Percentiles rank a stretch among this genome's conserved stretches.
Evolutionary conservation across 306 rosid genomes (phyloP).

Genomic region (Inga oerstediana): DNA sequence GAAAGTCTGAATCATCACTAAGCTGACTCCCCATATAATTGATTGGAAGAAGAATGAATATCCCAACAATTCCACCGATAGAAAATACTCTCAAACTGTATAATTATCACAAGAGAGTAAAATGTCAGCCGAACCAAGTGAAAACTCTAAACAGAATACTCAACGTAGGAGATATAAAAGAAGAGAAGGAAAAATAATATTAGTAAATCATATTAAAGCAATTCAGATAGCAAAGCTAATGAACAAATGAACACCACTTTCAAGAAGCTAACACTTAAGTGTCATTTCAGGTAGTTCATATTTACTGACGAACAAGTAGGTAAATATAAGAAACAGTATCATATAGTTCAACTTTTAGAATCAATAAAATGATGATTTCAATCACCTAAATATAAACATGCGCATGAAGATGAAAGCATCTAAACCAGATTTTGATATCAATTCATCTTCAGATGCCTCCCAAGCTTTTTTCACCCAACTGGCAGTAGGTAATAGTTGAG

Average conservation of each 20-base stretch:
- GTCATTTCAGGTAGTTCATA: not conserved
- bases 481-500: constrained; percentile 67
- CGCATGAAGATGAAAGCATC: constrained; percentile 85
- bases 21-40: constrained; percentile 78
- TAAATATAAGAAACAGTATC: constrained; percentile 1
- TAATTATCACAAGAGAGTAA: not conserved
- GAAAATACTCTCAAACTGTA: constrained; percentile 70
- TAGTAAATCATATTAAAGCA: not conserved
- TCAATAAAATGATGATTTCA: not conserved
- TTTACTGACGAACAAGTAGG: not conserved
- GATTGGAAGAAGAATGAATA: constrained; percentile 69
- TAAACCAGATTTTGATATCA: constrained; percentile 59
- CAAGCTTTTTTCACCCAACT: constrained; percentile 87
- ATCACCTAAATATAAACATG: constrained; percentile 73
- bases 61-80: constrained; percentile 67
- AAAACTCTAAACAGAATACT: constrained; percentile 15
- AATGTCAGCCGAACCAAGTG: constrained; percentile 34
- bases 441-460: constrained; percentile 67
- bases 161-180: not conserved
- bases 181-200: constrained; percentile 15
- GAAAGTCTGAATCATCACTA: constrained; percentile 54
- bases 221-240: constrained; percentile 14
- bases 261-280: constrained; percentile 6
- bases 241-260: constrained; percentile 21
- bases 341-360: constrained; percentile 5